Percentiles rank a stretch among this genome's conserved stretches.
Evolutionary conservation across 164 flowering plant species (phyloP).

Genomic region (Liriodendron chinense): DNA sequence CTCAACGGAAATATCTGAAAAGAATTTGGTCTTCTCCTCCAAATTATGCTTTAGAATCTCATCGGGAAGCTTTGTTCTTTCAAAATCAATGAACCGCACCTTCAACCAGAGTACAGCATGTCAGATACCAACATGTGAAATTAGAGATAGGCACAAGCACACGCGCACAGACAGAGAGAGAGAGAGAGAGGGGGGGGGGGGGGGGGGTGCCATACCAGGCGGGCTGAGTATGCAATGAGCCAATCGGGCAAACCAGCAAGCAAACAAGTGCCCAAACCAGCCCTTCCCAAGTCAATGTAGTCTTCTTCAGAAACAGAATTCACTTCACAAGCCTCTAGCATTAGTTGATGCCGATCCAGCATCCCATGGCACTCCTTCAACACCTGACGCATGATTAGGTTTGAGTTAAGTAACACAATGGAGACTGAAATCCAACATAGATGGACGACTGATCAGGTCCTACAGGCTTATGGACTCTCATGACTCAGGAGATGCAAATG

Average conservation of each 20-base stretch:
- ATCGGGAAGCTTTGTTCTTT: conserved; percentile 87
- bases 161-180: background rate
- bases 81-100: conserved; percentile 94
- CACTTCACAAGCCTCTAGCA: conserved; percentile 87
- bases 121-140: conserved; percentile 11
- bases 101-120: conserved; percentile 24
- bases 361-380: conserved; percentile 88
- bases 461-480: background rate
- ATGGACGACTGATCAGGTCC: background rate
- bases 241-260: conserved; percentile 95
- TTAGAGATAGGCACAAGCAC: background rate
- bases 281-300: conserved; percentile 78
- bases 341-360: conserved; percentile 71
- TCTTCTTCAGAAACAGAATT: conserved; percentile 85
- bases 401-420: background rate
- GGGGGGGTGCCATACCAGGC: conserved; percentile 49
- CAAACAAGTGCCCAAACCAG: conserved; percentile 92
- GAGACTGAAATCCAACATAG: background rate
- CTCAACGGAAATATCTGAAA: conserved; percentile 66
- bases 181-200: background rate
- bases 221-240: conserved; percentile 95
- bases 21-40: conserved; percentile 90
- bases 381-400: conserved; percentile 42
- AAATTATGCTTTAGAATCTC: conserved; percentile 82
- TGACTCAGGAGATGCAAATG: background rate